Evolutionary conservation across 2,329 filamentous ascomycete species (phyloP).

Genomic region (Raffaelea albimanens): DNA sequence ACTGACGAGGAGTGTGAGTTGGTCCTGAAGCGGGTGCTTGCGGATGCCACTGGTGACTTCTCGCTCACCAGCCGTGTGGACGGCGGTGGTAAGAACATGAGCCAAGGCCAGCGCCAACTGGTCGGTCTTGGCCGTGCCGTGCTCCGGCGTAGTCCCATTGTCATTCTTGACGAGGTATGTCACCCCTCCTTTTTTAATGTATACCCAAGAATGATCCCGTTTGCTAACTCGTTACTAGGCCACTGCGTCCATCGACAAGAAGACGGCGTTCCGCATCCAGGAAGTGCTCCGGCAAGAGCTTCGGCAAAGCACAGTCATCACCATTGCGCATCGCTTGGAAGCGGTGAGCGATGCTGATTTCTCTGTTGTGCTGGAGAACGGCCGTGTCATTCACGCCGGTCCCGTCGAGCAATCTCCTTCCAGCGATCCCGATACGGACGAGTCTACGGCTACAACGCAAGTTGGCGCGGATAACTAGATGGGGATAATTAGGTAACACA

Average conservation of each 20-base stretch:
- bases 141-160: slow-evolving; percentile 48
- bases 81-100: slow-evolving; percentile 51
- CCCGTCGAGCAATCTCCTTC: background rate
- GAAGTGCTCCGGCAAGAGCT: slow-evolving; percentile 46
- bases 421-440: background rate
- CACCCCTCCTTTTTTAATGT: background rate
- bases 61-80: slow-evolving; percentile 42
- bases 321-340: slow-evolving; percentile 56
- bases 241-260: slow-evolving; percentile 52
- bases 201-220: too few relatives aligned
- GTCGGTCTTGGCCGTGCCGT: slow-evolving; percentile 52
- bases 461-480: background rate
- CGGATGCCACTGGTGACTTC: slow-evolving; percentile 22
- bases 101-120: slow-evolving; percentile 54
- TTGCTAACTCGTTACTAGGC: slow-evolving; percentile 23
- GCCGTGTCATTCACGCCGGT: slow-evolving; percentile 29
- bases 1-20: slow-evolving; percentile 39
- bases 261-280: slow-evolving; percentile 49
- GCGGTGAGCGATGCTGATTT: slow-evolving; percentile 51
- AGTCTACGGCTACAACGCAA: background rate
- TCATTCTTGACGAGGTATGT: slow-evolving; percentile 47
- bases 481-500: too few relatives aligned
- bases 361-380: slow-evolving; percentile 42
- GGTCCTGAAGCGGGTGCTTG: slow-evolving; percentile 51
- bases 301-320: slow-evolving; percentile 48